These are phyloP conservation scores for Colletotrichum sp. DNA, from an alignment of 2,329 filamentous ascomycete species.

Conservation along the genomic window DNA sequence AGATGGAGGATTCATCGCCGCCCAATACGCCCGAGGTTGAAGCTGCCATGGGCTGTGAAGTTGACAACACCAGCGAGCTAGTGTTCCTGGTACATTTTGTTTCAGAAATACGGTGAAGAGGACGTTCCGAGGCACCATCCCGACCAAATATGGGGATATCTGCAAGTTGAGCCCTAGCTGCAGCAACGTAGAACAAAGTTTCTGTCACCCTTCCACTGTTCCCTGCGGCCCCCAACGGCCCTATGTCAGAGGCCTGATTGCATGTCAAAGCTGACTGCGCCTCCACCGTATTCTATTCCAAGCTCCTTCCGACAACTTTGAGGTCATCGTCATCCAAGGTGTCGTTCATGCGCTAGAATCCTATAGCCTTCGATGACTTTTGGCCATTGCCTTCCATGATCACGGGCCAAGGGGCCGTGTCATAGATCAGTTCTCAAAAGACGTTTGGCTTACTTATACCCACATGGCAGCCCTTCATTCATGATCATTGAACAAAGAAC, in stretches of 20 bases:
- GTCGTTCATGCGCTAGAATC: neutral
- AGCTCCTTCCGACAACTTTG: neutral
- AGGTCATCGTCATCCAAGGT: neutral
- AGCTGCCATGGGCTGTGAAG: neutral
- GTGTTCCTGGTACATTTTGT: neutral
- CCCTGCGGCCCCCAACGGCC: neutral
- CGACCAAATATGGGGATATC: constrained; percentile 25
- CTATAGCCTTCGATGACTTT: neutral
- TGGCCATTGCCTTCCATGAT: neutral
- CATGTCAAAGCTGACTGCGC: constrained; percentile 7
- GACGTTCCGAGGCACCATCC: neutral
- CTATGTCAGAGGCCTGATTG: neutral
- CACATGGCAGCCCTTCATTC: neutral
- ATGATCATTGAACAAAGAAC: neutral
- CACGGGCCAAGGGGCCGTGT: neutral
- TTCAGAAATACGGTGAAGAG: neutral
- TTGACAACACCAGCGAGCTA: neutral
- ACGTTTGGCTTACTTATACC: neutral
- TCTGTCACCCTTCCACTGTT: neutral
- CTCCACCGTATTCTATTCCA: constrained; percentile 5
- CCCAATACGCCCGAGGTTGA: neutral
- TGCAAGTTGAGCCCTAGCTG: neutral
- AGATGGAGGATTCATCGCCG: neutral
- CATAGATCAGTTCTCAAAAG: neutral
- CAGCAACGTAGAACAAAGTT: neutral